Percentiles rank a stretch among this genome's conserved stretches.
phyloP scores from a whole-genome alignment of 345 rosid species.

The Bruguiera parviflora region DNA sequence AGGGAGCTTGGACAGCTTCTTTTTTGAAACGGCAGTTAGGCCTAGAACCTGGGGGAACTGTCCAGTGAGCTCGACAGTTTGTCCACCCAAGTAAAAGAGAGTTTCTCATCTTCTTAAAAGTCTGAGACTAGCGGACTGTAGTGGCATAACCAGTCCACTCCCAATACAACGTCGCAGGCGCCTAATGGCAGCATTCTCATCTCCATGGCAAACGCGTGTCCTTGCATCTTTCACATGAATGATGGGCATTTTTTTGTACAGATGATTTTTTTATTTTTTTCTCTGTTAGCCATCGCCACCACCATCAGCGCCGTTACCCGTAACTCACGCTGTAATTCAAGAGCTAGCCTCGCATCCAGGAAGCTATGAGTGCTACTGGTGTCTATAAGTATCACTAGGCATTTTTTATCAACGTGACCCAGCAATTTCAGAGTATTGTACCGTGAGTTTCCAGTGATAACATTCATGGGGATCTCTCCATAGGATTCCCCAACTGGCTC shows the following conservation, averaged over 20 bases:
- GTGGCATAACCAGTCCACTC: neutral
- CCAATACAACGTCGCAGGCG: neutral
- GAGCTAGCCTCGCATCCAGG: neutral
- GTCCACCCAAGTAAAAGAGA: neutral
- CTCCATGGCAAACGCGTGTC: neutral
- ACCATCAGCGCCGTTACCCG: neutral
- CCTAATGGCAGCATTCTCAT: neutral
- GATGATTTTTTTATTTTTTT: neutral
- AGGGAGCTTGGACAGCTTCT: too few species aligned
- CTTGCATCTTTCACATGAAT: neutral
- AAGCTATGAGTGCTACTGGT: neutral
- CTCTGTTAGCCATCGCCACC: neutral
- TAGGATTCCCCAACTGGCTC: neutral
- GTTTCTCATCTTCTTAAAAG: neutral
- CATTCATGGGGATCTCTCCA: neutral
- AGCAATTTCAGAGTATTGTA: neutral
- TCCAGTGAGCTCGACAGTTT: neutral
- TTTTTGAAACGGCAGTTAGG: accelerated
- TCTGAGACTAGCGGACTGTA: accelerated
- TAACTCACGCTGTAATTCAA: neutral
- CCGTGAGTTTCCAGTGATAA: neutral
- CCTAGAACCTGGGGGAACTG: too few species aligned
- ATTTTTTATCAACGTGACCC: neutral
- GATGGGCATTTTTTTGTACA: neutral
- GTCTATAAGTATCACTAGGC: neutral